Conservation (phyloP, 2,329 filamentous ascomycete species). For the Beauveria sp. region DNA sequence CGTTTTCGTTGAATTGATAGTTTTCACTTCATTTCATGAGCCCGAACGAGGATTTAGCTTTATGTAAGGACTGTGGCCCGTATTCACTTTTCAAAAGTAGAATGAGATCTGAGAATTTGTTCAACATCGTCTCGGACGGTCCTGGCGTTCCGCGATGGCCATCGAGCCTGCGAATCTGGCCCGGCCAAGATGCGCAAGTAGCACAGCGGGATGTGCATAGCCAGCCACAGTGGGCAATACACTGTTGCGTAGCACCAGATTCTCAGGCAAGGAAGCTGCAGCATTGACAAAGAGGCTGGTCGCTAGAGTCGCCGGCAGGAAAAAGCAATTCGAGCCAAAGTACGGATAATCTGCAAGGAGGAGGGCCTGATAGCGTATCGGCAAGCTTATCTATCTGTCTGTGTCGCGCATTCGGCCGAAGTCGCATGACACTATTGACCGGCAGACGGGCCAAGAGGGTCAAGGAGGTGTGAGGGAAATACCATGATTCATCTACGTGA, state of each 20-base stretch:
- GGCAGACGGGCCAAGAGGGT: not conserved
- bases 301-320: not conserved
- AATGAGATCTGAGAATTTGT: not conserved
- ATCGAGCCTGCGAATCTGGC: not conserved
- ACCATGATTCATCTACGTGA: not conserved
- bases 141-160: not conserved
- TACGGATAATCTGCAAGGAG: too few species aligned
- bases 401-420: not conserved
- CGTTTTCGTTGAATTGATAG: not conserved
- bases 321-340: not conserved
- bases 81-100: not conserved
- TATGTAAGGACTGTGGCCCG: too few species aligned
- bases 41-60: too few species aligned
- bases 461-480: constrained; percentile 4
- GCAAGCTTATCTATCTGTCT: constrained; percentile 3
- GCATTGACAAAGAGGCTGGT: not conserved
- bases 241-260: not conserved
- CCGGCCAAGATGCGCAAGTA: not conserved
- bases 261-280: not conserved
- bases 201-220: not conserved
- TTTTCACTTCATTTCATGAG: too few species aligned
- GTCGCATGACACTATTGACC: not conserved
- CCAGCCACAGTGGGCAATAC: not conserved
- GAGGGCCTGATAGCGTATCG: not conserved
- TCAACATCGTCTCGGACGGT: not conserved